Evolutionary conservation across 345 rosid genomes (phyloP), one percentile per base, ranked within the genome.

Genomic region (Cardamine chenopodiifolia): DNA sequence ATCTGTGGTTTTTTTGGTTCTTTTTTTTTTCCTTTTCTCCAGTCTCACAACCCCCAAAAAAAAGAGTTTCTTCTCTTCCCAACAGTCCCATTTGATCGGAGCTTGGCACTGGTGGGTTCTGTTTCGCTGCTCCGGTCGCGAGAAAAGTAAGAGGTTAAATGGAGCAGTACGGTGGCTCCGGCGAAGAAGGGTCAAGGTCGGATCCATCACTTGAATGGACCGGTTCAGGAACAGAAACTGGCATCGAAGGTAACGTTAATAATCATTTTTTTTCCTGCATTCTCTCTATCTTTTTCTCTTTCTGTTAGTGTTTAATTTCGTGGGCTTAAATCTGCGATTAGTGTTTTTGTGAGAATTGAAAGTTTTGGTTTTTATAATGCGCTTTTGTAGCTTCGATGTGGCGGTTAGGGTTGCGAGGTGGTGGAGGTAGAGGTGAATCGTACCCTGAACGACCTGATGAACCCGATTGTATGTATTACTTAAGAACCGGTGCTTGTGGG

Each of bases 401-500:
- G 98, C 85, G 76, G 63, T 62, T 84, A 85, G 91, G 82, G 55
- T 66, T 89, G 57, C 90, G 65, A 40, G 86, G 82, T 32, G 79
- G 81, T 66, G 77, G 57, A 13, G 58, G 42, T 23, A 34, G n/a
- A 11, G 34, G 28, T 70, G 85, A 79, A 70, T 83, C 82, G 31
- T 95, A 86, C 83, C 99, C 97, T 54, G 98, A 88, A 67, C 79
- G 94, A 78, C 89, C 92, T 7, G 83, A 82, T 31, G 96, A 84
- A 73, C 81, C 89, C 34, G 91, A 89, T 83, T 95, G 99, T 84
- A 82, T 83, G 8, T 86, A 88, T 83, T 95, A 85, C 74, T 67
- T 92, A 85, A 78, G 84, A 63, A 92, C 97, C 37, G 98, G 99
- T 75, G 62, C 55, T 68, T 95, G 99, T 73, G 89, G 94, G 68